Conservation (phyloP, 2,329 filamentous ascomycete genomes). For the Colletotrichum lindemuthianum region DNA sequence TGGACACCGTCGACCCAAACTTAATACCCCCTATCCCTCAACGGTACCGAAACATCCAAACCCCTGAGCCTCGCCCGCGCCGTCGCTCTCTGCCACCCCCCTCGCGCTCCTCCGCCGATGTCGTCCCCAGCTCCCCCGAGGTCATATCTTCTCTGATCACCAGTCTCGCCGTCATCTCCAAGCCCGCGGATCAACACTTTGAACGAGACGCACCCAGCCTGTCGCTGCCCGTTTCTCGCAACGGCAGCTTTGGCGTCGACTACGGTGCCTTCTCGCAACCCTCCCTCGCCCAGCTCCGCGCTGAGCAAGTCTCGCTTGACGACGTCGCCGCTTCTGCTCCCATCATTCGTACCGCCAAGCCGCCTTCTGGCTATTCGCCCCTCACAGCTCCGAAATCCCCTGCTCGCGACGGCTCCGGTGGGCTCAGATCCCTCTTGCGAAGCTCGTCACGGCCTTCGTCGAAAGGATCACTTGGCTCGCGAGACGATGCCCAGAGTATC, state of each 20-base stretch:
- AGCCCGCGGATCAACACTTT: conserved; percentile 75
- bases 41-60: conserved; percentile 35
- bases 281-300: conserved; percentile 58
- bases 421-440: conserved; percentile 70
- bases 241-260: conserved; percentile 75
- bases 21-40: conserved; percentile 37
- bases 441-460: conserved; percentile 69
- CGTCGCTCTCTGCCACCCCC: conserved; percentile 34
- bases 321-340: conserved; percentile 73
- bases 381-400: conserved; percentile 72
- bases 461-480: conserved; percentile 63
- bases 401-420: conserved; percentile 57
- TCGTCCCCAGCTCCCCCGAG: conserved; percentile 68
- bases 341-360: conserved; percentile 83
- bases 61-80: conserved; percentile 30
- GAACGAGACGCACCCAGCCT: conserved; percentile 60
- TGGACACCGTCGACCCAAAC: conserved; percentile 33
- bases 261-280: conserved; percentile 73
- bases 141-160: conserved; percentile 78
- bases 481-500: conserved; percentile 69
- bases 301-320: conserved; percentile 62
- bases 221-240: conserved; percentile 50
- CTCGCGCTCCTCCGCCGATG: conserved; percentile 38
- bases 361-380: conserved; percentile 78
- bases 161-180: conserved; percentile 73